phyloP scores from a whole-genome alignment of 2,329 filamentous ascomycete species.

The Penicillium sp. region DNA sequence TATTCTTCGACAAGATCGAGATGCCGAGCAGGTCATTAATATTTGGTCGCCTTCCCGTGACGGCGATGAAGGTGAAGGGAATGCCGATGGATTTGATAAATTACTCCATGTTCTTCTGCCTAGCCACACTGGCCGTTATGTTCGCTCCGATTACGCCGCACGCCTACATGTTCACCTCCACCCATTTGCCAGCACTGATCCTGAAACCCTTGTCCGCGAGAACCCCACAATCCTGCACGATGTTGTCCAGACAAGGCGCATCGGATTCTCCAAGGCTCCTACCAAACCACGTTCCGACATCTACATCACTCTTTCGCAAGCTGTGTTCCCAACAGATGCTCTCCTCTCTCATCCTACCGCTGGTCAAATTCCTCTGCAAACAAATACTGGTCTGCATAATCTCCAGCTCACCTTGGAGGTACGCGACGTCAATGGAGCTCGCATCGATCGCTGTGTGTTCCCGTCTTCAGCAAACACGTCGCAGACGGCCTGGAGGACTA shows the following conservation, averaged over 20 bases:
- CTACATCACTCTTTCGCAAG: conserved; percentile 81
- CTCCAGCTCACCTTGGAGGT: conserved; percentile 90
- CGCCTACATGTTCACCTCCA: conserved; percentile 77
- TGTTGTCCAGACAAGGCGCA: conserved; percentile 78
- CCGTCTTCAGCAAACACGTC: conserved; percentile 78
- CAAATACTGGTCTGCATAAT: conserved; percentile 67
- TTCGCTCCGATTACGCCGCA: conserved; percentile 71
- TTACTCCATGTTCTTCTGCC: conserved; percentile 72
- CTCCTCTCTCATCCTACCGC: conserved; percentile 70
- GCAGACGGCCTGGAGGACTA: conserved; percentile 85
- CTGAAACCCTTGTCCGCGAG: conserved; percentile 76
- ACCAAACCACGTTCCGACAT: conserved; percentile 90
- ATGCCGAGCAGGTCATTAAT: conserved; percentile 72
- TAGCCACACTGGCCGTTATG: conserved; percentile 72
- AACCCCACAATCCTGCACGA: conserved; percentile 86
- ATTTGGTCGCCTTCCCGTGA: conserved; percentile 70
- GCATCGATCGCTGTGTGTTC: conserved; percentile 85
- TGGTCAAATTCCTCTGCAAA: conserved; percentile 74
- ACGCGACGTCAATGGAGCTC: conserved; percentile 72
- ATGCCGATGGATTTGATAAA: conserved; percentile 69
- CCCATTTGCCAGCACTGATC: conserved; percentile 74
- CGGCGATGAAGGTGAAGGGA: conserved; percentile 58
- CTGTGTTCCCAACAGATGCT: conserved; percentile 69
- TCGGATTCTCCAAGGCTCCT: conserved; percentile 91
- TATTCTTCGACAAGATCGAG: conserved; percentile 69